Percentiles rank a stretch among this genome's conserved stretches.
These are phyloP conservation scores for Rhizoclosmatium sp. DNA, from an alignment of 192 early-diverging fungal species.

Conservation along the genomic window DNA sequence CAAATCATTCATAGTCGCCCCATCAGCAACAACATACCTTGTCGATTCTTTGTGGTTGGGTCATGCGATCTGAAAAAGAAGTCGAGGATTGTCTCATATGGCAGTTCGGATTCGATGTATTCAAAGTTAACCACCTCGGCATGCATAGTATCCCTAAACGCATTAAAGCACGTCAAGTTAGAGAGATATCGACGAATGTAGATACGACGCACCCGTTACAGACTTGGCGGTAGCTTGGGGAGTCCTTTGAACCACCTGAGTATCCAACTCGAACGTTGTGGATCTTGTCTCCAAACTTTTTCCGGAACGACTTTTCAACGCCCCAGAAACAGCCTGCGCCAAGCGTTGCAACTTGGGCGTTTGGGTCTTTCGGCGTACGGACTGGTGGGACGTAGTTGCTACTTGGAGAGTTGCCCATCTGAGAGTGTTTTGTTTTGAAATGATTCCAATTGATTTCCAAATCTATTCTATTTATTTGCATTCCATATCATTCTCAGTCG, in stretches of 20 bases:
- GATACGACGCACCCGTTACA: background rate
- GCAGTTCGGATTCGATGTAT: conserved; percentile 74
- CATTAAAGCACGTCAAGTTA: no score
- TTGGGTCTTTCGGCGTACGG: no score
- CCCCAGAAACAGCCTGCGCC: conserved; percentile 95
- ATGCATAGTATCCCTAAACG: conserved; percentile 65
- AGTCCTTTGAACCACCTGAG: background rate
- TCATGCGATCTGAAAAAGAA: conserved; percentile 78
- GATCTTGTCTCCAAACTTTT: background rate
- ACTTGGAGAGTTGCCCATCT: no score
- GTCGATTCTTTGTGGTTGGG: conserved; percentile 83
- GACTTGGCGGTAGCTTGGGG: conserved; percentile 15
- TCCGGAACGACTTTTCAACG: conserved; percentile 36
- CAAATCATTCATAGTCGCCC: background rate
- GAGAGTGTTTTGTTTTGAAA: no score
- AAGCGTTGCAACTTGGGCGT: conserved; percentile 70
- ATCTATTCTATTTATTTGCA: no score
- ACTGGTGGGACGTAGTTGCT: no score
- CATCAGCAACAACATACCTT: conserved; percentile 59
- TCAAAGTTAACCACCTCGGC: conserved; percentile 84
- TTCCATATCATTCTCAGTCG: no score
- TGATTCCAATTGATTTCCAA: no score
- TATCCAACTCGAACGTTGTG: conserved; percentile 14
- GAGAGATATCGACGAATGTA: background rate
- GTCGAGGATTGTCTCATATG: conserved; percentile 76